Conservation (phyloP, 345 rosid species). For the Eucalyptus viminalis region DNA sequence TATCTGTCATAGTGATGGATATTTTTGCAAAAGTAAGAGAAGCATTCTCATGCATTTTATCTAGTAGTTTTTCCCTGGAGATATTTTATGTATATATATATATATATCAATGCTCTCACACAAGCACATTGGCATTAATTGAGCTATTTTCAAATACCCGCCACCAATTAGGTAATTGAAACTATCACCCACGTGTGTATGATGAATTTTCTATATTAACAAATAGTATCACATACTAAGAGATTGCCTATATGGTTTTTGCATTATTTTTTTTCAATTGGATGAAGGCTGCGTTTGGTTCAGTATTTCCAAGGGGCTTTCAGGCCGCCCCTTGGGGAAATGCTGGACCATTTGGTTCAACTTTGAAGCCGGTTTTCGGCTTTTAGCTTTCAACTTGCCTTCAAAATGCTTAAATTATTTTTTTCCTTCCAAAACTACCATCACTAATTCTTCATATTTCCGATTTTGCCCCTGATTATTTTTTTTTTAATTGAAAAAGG, state of each 20-base stretch:
- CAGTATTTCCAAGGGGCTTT: too few relatives aligned
- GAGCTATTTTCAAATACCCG: neutral
- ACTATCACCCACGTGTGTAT: neutral
- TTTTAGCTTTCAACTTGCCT: too few relatives aligned
- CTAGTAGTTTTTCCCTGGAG: neutral
- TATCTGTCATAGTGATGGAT: neutral
- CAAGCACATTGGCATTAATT: neutral
- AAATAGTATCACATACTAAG: neutral
- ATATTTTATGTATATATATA: neutral
- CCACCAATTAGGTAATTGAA: neutral
- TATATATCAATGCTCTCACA: neutral
- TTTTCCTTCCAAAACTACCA: too few relatives aligned
- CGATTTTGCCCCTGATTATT: too few relatives aligned
- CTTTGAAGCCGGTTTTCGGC: too few relatives aligned
- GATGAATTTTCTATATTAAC: neutral
- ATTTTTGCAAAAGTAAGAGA: neutral
- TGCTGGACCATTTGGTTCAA: too few relatives aligned
- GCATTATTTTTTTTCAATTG: neutral
- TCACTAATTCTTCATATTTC: too few relatives aligned
- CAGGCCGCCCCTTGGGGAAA: too few relatives aligned
- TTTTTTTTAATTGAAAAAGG: too few relatives aligned
- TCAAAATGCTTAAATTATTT: too few relatives aligned
- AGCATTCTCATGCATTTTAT: neutral
- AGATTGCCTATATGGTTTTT: neutral
- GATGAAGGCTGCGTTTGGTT: neutral